Evolutionary conservation across 2,329 filamentous ascomycete genomes (phyloP), one percentile per base, ranked within the genome.

Genomic region (Arthrobotrys iridis): DNA sequence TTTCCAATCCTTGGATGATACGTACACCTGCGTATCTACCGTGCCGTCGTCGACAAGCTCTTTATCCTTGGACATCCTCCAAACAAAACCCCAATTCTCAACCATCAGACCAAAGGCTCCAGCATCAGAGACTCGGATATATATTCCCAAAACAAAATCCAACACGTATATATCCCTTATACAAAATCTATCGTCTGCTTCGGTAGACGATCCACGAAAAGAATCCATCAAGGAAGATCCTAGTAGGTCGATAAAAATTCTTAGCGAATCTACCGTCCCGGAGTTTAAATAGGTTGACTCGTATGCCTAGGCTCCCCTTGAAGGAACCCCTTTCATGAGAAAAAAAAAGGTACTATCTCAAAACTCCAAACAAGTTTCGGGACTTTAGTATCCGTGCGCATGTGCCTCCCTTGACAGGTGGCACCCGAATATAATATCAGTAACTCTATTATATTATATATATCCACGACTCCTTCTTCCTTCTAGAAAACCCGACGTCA

Each of bases 401-500:
- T 62, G 55, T 70, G 22, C n/a, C 52, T 55, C 50, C 50, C 37
- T 43, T 70, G 45, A 58, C 55, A 70, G 65, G 55, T 62, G 65
- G 22, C 65, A 70, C 45, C 65, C 65, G 43, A 60, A 70, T 70
- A 60, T 52, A 48, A 62, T 70, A 70, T 55, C 55, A 70, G 33
- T 24, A 20, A 40, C 22, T 35, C 18, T 70, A 70, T 52, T 62
- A 70, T 70, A 70, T 52, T 62, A 70, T 33, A 43, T 33, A 59
- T 43, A 30, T 30, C 33, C 37, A 28, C 24, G 18, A 37, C 40
- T 48, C 18, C n/a, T 37, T 62, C 22, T 52, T 37, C 58, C 65
- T 70, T 70, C 65, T 70, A 70, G 65, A 70, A 70, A 59, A 46
- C 37, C 59, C 67, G 41, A 72, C 67, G 58, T 63, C 67, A 64